A percentile compares a stretch with the other conserved stretches of the same genome.
phyloP scores from a whole-genome alignment of 176 grass and related monocot species.

The Calamus simplicifolius region DNA sequence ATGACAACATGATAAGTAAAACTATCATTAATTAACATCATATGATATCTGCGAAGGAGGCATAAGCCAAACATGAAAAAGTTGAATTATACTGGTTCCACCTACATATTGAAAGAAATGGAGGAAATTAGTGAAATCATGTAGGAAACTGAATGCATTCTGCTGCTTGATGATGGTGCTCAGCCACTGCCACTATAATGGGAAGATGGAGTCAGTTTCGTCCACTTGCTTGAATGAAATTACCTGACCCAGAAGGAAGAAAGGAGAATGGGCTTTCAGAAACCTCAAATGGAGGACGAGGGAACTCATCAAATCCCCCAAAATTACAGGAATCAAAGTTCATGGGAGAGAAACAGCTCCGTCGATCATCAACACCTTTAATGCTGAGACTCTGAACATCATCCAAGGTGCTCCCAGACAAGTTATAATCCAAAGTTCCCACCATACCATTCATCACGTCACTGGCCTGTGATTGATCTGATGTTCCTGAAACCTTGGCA shows the following conservation, averaged over 20 bases:
- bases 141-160: too few species aligned
- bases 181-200: too few species aligned
- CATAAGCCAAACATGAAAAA: too few species aligned
- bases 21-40: too few species aligned
- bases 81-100: too few species aligned
- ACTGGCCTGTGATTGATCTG: constrained; percentile 25
- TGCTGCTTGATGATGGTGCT: too few species aligned
- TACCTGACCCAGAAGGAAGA: constrained; percentile 35
- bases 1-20: too few species aligned
- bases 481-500: constrained; percentile 31
- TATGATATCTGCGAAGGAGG: too few species aligned
- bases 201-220: constrained; percentile 24
- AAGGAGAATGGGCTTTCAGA: constrained; percentile 55
- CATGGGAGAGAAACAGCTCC: constrained; percentile 57
- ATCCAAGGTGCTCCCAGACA: constrained; percentile 32
- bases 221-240: constrained; percentile 33
- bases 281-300: constrained; percentile 47
- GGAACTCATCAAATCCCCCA: constrained; percentile 57
- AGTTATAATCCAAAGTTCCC: constrained; percentile 29
- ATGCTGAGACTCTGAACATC: constrained; percentile 40
- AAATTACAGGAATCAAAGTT: constrained; percentile 58
- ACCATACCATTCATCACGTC: constrained; percentile 32
- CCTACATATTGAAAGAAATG: too few species aligned
- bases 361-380: constrained; percentile 42
- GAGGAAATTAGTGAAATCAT: too few species aligned